Evolutionary conservation across 2,329 filamentous ascomycete genomes (phyloP).

Genomic region (Paecilomyces variotii): DNA sequence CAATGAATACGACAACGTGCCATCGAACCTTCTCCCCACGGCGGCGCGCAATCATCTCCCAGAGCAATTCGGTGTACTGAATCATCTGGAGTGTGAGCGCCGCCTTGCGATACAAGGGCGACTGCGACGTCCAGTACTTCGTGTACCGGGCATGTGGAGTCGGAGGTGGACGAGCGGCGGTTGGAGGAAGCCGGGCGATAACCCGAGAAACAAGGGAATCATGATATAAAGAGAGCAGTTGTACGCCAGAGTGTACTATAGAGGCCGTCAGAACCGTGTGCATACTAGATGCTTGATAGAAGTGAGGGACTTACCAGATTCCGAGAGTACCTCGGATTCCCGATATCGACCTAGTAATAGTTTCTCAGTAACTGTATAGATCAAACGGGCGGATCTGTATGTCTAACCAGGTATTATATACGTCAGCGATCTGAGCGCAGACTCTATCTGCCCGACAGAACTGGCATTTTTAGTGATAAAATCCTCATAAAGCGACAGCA

Average conservation of each 20-base stretch:
- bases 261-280: neutral
- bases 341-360: conserved; percentile 31
- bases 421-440: conserved; percentile 79
- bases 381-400: neutral
- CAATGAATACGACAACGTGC: conserved; percentile 78
- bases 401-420: conserved; percentile 77
- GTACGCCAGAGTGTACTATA: conserved; percentile 71
- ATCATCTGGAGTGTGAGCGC: conserved; percentile 81
- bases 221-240: conserved; percentile 87
- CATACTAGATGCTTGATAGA: conserved; percentile 6
- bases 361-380: neutral
- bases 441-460: conserved; percentile 92
- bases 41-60: conserved; percentile 92
- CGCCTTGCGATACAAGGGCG: conserved; percentile 67
- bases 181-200: conserved; percentile 47
- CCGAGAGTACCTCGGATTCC: conserved; percentile 90
- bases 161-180: conserved; percentile 42
- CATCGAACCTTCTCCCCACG: conserved; percentile 71
- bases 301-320: conserved; percentile 54
- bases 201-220: conserved; percentile 71
- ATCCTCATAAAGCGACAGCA: conserved; percentile 43
- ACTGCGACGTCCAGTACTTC: conserved; percentile 54
- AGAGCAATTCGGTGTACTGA: conserved; percentile 90
- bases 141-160: conserved; percentile 57
- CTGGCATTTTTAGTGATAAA: conserved; percentile 94